Percentiles rank a stretch among this genome's conserved stretches.
Evolutionary conservation across 73 alveolate species (phyloP).

Genomic region (Tetrahymena thermophila): DNA sequence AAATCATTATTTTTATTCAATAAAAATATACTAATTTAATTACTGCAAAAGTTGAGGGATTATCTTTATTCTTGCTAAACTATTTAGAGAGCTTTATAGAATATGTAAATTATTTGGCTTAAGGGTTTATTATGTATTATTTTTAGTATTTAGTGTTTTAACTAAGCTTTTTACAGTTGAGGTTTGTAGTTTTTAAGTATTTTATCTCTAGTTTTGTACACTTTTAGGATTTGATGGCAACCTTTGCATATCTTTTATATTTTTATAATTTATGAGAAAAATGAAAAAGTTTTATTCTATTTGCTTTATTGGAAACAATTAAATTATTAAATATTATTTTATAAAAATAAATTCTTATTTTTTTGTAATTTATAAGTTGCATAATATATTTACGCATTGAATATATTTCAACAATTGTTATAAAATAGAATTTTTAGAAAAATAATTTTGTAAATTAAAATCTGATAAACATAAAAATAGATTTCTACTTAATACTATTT

Average conservation of each 20-base stretch:
- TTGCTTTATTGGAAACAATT: background rate
- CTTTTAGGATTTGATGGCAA: background rate
- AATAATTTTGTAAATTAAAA: too few relatives aligned
- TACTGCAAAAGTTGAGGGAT: background rate
- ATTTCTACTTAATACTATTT: background rate
- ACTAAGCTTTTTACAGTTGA: background rate
- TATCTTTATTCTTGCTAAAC: background rate
- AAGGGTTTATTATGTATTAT: background rate
- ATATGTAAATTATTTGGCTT: background rate
- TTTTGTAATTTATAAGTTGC: too few relatives aligned
- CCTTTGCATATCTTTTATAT: background rate
- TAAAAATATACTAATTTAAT: too few relatives aligned
- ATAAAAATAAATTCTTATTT: too few relatives aligned
- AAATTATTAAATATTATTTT: too few relatives aligned
- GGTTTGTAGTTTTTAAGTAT: background rate
- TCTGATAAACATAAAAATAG: background rate
- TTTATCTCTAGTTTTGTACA: too few relatives aligned
- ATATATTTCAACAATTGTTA: too few relatives aligned
- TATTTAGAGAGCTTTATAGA: background rate
- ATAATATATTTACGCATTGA: too few relatives aligned
- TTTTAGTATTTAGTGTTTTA: background rate
- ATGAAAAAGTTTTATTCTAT: background rate
- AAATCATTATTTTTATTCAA: background rate
- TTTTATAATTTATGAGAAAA: too few relatives aligned
- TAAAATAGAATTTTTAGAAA: too few relatives aligned